Evolutionary conservation across 176 grass and related monocot genomes (phyloP).

Genomic region (Otatea glauca): DNA sequence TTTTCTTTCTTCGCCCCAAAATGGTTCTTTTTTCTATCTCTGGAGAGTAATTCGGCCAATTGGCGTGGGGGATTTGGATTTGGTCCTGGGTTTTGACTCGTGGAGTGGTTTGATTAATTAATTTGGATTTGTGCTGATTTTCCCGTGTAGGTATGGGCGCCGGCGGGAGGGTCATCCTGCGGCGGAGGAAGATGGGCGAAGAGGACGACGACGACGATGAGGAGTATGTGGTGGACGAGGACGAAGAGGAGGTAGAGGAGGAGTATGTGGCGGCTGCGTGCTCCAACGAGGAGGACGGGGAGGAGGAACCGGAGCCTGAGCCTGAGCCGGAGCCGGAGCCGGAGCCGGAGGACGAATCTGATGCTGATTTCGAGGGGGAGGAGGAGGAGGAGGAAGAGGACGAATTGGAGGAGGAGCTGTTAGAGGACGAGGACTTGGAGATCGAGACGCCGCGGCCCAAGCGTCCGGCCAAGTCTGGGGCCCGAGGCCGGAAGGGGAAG

Average conservation of each 20-base stretch:
- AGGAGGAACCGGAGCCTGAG: conserved; percentile 13
- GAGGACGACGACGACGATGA: conserved; percentile 53
- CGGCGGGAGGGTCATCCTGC: conserved; percentile 46
- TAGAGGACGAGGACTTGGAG: conserved; percentile 32
- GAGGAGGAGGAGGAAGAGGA: not conserved
- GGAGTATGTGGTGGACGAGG: conserved; percentile 49
- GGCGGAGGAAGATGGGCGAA: conserved; percentile 35
- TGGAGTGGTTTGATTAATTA: not conserved
- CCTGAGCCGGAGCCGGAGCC: not conserved
- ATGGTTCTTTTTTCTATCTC: not conserved
- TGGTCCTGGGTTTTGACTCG: not conserved
- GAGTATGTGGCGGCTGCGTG: conserved; percentile 26
- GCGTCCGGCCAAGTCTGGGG: not conserved
- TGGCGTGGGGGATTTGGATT: not conserved
- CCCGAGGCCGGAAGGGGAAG: conserved; percentile 25
- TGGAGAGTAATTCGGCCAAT: not conserved
- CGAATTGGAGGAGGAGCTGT: not conserved
- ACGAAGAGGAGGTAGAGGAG: conserved; percentile 45
- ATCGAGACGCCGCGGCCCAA: not conserved
- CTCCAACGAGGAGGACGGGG: not conserved
- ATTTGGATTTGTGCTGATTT: not conserved
- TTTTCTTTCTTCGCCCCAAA: not conserved
- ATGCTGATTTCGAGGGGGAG: conserved; percentile 1
- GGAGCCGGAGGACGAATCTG: not conserved
- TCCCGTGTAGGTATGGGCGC: conserved; percentile 45